A percentile compares a stretch with the other conserved stretches of the same genome.
Evolutionary conservation across 1,139 yeast genomes (phyloP).

Genomic region (Magnusiomyces tetraspermus): DNA sequence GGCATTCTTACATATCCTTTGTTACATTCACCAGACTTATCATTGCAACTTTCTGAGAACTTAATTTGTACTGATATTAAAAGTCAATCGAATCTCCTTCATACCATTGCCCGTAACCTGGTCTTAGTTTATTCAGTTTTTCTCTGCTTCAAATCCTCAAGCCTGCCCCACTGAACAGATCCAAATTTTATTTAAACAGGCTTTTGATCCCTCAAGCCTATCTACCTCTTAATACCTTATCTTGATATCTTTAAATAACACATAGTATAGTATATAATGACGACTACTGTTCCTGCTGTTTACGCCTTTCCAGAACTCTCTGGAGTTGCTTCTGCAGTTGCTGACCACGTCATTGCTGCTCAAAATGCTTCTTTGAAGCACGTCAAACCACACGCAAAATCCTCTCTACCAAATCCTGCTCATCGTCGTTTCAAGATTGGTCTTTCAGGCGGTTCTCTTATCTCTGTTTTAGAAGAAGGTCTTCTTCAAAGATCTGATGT

Average conservation of each 20-base stretch:
- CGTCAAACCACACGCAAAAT: constrained; percentile 13
- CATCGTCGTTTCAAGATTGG: constrained; percentile 69
- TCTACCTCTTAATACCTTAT: background rate
- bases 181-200: too few species aligned
- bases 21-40: too few species aligned
- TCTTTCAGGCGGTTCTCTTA: constrained; percentile 83
- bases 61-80: too few species aligned
- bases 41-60: too few species aligned
- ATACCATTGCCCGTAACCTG: too few species aligned
- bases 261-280: too few species aligned
- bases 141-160: too few species aligned
- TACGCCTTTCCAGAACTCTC: constrained; percentile 83
- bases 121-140: too few species aligned
- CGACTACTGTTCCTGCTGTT: constrained; percentile 85
- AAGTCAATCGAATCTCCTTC: too few species aligned
- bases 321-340: constrained; percentile 92
- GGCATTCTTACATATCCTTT: too few species aligned
- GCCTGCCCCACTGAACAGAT: too few species aligned
- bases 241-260: background rate
- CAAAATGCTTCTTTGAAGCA: constrained; percentile 54
- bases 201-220: too few species aligned
- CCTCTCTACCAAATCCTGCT: constrained; percentile 6
- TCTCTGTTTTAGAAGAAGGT: constrained; percentile 79
- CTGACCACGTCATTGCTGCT: constrained; percentile 81
- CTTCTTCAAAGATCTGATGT: constrained; percentile 63